Base-by-base conservation (phyloP, 1,284 basidiomycete species). In the Ganoderma meredithae region DNA sequence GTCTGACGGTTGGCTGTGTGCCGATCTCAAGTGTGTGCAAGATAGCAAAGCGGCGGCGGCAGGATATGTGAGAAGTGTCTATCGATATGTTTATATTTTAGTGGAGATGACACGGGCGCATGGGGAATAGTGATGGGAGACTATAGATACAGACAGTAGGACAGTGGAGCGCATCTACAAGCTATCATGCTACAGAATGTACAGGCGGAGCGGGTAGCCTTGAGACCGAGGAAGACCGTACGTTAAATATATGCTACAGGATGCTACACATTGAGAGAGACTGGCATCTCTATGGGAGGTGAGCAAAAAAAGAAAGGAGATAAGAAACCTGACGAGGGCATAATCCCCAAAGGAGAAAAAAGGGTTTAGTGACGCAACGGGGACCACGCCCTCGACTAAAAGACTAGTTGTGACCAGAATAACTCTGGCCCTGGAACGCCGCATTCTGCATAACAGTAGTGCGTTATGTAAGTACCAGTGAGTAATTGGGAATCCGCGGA, bases 241-340 rank as follows among this genome's bases (percentile, higher is more conserved):
- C n/a, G 43, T 60, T 69, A 71, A 69, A 71, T 71, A 71, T 71
- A 67, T 60, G 65, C 67, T 69, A 71, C 70, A 25, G 25, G 22
- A 52, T 52, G 47, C 47, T 52, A 52, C 22, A 49, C n/a, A 69
- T 13, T 63, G 44, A 27, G n/a, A 13, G 25, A 36, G 19, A 44
- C 44, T 31, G 31, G 31, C 15, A 10, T 19, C 44, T 63, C 62
- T 43, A 44, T 52, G 56, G 2, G 36, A 39, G 63, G 58, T 13
- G 39, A 13, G 36, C 19, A 12, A 44, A 47, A 8, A 31, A 31
- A 31, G 5, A 31, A 40, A 6, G 10, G 7, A 39, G 9, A 19
- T 47, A 63, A 47, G 47, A 17, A 60, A 56, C 36, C 25, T 19
- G 60, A 56, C n/a, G n/a, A 22, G 47, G 59, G 52, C 8, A 44